phyloP scores from a whole-genome alignment of 176 grass and related monocot genomes.

The Aegilops speltoides region DNA sequence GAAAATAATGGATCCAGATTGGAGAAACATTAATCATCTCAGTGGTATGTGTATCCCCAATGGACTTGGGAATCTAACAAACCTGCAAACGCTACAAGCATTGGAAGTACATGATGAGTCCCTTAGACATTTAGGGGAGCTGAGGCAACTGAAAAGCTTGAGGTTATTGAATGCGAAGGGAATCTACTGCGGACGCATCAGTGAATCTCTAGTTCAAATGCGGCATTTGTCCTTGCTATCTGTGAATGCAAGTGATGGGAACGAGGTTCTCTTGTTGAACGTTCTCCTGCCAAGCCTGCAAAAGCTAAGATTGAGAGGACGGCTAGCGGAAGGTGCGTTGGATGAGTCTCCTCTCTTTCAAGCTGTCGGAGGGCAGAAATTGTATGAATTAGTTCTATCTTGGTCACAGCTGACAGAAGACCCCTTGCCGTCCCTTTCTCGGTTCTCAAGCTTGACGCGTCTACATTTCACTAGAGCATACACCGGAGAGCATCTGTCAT shows the following conservation, averaged over 20 bases:
- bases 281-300: background rate
- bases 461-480: conserved; percentile 13
- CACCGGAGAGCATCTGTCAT: background rate
- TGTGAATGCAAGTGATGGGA: too few relatives aligned
- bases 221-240: background rate
- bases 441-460: too few relatives aligned
- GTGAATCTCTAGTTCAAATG: conserved; percentile 22
- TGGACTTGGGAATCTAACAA: background rate
- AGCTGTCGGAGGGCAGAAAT: background rate
- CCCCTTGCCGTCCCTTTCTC: background rate
- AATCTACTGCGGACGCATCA: background rate
- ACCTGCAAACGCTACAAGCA: too few relatives aligned
- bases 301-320: background rate
- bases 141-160: too few relatives aligned
- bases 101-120: too few relatives aligned
- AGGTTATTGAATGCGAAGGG: too few relatives aligned
- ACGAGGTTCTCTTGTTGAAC: too few relatives aligned
- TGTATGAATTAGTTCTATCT: background rate
- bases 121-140: too few relatives aligned
- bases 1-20: background rate
- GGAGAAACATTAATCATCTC: too few relatives aligned
- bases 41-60: background rate
- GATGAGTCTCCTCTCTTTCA: too few relatives aligned
- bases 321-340: background rate
- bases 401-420: background rate